Base-by-base conservation (phyloP, 176 grass and related monocot species). In the Oryza glumipatula region DNA sequence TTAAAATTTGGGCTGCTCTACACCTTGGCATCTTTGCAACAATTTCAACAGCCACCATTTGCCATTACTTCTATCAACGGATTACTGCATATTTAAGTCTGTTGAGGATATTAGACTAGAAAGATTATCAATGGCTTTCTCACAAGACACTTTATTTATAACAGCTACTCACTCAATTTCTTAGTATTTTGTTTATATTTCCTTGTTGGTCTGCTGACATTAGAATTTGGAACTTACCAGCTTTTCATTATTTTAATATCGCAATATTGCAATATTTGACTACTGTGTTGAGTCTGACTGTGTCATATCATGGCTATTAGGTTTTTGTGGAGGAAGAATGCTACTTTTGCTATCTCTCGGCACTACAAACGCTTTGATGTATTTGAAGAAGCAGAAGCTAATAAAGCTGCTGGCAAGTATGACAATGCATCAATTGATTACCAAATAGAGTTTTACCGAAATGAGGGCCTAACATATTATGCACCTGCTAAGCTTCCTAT, bases 361-460 rank as follows among this genome's bases (percentile, higher is more conserved):
- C 96, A 99, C 70, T 99, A 99, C 82, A 96, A 77, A 75, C 94
- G 94, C 46, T 99, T 99, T 89, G 96, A 99, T 86, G 96, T 94
- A 49, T 99, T 89, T 82, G 96, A 99, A 83, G 96, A 99, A 83
- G 96, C 96, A 56, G 96, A 99, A 72, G 96, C 96, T 85, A 99
- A 99, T 73, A 99, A 99, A 87, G 96, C 91, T 41, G 96, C 94
- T 73, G 96, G 94, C 82, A 99, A 99, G 45, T 99, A 99, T 70
- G 88, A 99, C 77, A 99, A 99, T 66, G 68, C 88, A 0, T 96
- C 96, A 68, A 96, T 99, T 67, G 91, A 99, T 92, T 76, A 91
- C 69, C 96, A 99, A 79, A 94, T 99, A 68, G 94, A 96, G 56
- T 99, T 99, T 76, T 99, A 99, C 80, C 89, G 88, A 91, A 92